Percentiles rank a stretch among this genome's conserved stretches.
Conservation (phyloP, 192 early-diverging fungal genomes). For the Lobosporangium transversale region DNA sequence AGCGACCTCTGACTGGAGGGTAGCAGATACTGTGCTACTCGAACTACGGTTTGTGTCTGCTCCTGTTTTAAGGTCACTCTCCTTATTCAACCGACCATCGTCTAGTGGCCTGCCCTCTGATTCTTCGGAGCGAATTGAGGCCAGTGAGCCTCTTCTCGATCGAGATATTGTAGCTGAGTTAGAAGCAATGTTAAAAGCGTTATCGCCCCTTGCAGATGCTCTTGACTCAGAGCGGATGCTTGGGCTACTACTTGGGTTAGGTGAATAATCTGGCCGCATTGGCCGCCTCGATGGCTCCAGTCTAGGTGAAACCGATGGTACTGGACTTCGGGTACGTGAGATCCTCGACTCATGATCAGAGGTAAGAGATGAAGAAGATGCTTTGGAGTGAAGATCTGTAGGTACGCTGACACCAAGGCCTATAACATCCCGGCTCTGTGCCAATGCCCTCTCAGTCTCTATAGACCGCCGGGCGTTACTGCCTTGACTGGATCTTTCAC, state of each 20-base stretch:
- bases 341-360: background rate
- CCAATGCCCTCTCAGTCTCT: background rate
- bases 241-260: constrained; percentile 14
- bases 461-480: no score
- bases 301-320: constrained; percentile 12
- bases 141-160: constrained; percentile 22
- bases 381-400: background rate
- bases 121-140: constrained; percentile 15
- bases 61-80: constrained; percentile 7
- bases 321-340: constrained; percentile 17
- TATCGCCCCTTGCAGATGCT: background rate
- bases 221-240: constrained; percentile 1
- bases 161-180: background rate
- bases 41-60: background rate
- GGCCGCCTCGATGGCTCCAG: constrained; percentile 27
- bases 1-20: no score
- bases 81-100: constrained; percentile 11
- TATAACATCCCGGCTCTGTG: background rate
- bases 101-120: constrained; percentile 5
- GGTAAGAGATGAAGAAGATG: background rate
- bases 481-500: no score
- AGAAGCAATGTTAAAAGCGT: background rate
- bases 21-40: no score
- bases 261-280: constrained; percentile 4
- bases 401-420: constrained; percentile 27